A percentile compares a stretch with the other conserved stretches of the same genome.
Conservation (phyloP, 805 yeast species). For the Candida saitoana region DNA sequence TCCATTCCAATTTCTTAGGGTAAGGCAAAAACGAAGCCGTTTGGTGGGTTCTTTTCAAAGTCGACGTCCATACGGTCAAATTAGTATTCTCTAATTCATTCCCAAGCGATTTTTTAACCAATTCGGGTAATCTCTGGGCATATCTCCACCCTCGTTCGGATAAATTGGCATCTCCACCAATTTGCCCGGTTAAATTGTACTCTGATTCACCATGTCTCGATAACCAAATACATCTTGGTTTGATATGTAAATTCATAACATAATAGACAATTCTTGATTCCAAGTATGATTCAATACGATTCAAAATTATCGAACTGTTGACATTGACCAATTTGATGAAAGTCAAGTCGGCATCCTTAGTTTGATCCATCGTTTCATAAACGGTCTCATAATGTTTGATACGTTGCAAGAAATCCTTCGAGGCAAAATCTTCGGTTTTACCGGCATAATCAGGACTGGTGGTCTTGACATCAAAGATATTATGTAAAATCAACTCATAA, state of each 20-base stretch:
- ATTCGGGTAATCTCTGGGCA: constrained; percentile 73
- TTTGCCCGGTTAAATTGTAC: constrained; percentile 87
- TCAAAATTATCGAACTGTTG: constrained; percentile 82
- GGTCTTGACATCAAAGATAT: constrained; percentile 81
- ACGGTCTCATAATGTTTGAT: constrained; percentile 68
- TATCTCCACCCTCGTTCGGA: constrained; percentile 82
- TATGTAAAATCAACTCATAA: constrained; percentile 68
- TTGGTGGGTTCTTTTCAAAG: constrained; percentile 85
- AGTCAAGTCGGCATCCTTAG: constrained; percentile 60
- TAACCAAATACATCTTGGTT: constrained; percentile 88
- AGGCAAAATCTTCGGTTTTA: constrained; percentile 67
- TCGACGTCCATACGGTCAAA: constrained; percentile 94
- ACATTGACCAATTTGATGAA: constrained; percentile 86
- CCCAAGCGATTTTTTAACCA: constrained; percentile 64
- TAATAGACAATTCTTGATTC: constrained; percentile 92
- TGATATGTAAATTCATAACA: constrained; percentile 91
- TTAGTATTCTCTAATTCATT: constrained; percentile 47
- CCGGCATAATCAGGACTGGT: constrained; percentile 79
- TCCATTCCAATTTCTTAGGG: constrained; percentile 80
- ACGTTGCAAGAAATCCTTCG: constrained; percentile 65
- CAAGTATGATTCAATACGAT: constrained; percentile 80
- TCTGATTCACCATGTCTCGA: constrained; percentile 95
- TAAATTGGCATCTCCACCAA: constrained; percentile 90
- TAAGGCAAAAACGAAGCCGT: constrained; percentile 82
- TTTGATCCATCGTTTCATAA: constrained; percentile 71